These are phyloP conservation scores for Spergularia bocconei DNA, from an alignment of 148 eudicot genomes.

Conservation along the genomic window DNA sequence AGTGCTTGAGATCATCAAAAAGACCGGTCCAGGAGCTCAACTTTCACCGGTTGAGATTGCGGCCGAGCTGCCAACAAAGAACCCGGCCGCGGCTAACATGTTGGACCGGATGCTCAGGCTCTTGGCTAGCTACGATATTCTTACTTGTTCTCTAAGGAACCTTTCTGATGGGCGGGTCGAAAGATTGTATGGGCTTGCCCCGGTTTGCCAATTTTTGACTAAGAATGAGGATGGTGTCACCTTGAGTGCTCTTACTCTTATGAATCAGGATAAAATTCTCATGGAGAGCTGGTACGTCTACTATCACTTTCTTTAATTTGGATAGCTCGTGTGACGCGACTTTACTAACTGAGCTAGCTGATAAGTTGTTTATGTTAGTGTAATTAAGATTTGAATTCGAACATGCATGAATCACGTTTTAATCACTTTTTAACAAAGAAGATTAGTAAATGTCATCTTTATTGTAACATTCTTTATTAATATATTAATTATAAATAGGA, in stretches of 20 bases:
- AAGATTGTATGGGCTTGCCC: conserved; percentile 68
- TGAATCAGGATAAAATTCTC: conserved; percentile 84
- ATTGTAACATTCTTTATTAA: too few species aligned
- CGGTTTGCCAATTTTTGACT: conserved; percentile 71
- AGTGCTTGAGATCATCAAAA: conserved; percentile 69
- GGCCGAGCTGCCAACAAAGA: conserved; percentile 52
- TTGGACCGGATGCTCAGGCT: conserved; percentile 84
- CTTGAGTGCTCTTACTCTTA: conserved; percentile 63
- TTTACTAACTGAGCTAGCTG: not conserved
- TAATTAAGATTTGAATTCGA: too few species aligned
- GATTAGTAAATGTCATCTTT: too few species aligned
- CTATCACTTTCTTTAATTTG: not conserved
- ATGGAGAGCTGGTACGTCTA: conserved; percentile 80
- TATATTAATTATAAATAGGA: too few species aligned
- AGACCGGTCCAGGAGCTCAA: conserved; percentile 54
- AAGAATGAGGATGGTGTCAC: conserved; percentile 71
- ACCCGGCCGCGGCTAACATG: conserved; percentile 72
- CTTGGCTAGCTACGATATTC: conserved; percentile 58
- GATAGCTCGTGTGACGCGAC: not conserved
- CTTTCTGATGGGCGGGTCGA: conserved; percentile 51
- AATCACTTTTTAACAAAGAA: too few species aligned
- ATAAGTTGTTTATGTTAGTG: too few species aligned
- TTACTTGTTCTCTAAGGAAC: conserved; percentile 39
- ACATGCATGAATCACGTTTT: too few species aligned
- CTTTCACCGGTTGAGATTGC: conserved; percentile 62